Evolutionary conservation across 2,329 filamentous ascomycete species (phyloP).

Genomic region (Orbilia brochopaga): DNA sequence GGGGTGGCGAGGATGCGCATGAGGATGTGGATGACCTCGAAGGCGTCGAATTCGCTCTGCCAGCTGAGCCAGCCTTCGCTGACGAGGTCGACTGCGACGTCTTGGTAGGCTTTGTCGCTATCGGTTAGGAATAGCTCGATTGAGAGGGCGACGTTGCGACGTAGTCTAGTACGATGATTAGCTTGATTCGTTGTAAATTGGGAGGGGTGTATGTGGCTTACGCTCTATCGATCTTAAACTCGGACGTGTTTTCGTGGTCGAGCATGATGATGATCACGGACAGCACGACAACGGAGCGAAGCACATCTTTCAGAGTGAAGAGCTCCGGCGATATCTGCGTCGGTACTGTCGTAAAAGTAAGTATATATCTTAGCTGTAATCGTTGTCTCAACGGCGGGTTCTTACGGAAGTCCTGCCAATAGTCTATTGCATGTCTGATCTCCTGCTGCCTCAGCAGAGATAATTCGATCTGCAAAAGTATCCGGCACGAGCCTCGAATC

Average conservation of each 20-base stretch:
- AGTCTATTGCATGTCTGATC: conserved; percentile 39
- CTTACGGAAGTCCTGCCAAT: conserved; percentile 53
- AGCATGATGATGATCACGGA: conserved; percentile 51
- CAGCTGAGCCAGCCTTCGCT: conserved; percentile 53
- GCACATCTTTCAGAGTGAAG: conserved; percentile 52
- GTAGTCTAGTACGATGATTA: conserved; percentile 39
- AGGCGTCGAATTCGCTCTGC: conserved; percentile 53
- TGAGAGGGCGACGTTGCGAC: conserved; percentile 53
- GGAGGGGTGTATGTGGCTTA: neutral
- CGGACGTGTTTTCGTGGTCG: conserved; percentile 47
- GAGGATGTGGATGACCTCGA: conserved; percentile 53
- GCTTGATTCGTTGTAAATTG: neutral
- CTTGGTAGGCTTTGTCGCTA: conserved; percentile 52
- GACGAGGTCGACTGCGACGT: conserved; percentile 54
- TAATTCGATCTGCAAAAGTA: conserved; percentile 29
- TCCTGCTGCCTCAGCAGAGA: conserved; percentile 26
- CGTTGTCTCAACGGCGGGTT: too few relatives aligned
- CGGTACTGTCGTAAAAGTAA: conserved; percentile 45
- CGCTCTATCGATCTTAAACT: conserved; percentile 45
- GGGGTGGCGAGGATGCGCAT: conserved; percentile 52
- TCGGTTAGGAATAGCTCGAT: conserved; percentile 54
- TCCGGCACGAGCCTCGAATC: conserved; percentile 48
- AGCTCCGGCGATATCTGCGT: conserved; percentile 53
- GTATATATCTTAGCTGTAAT: too few relatives aligned
- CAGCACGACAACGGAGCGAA: conserved; percentile 52